Conservation (phyloP, 768 basidiomycete species). For the Leucocoprinus birnbaumii region DNA sequence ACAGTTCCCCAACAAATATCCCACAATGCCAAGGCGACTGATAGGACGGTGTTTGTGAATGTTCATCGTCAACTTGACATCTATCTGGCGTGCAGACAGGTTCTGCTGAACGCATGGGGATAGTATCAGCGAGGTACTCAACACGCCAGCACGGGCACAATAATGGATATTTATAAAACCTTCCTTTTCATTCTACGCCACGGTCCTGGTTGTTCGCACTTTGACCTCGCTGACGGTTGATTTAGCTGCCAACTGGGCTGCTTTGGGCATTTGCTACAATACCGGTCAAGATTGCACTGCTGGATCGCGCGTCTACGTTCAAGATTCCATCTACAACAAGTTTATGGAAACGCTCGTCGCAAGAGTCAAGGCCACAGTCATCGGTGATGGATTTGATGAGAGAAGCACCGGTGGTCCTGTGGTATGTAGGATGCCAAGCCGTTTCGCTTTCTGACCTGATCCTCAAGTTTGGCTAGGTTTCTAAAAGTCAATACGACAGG, state of each 20-base stretch:
- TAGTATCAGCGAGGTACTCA: background rate
- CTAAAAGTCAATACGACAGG: conserved; percentile 81
- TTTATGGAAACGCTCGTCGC: conserved; percentile 66
- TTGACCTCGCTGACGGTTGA: conserved; percentile 4
- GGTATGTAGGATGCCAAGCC: conserved; percentile 39
- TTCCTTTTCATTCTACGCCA: background rate
- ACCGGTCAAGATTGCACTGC: conserved; percentile 94
- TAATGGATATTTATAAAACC: conserved; percentile 6
- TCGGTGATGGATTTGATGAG: conserved; percentile 83
- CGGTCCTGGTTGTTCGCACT: background rate
- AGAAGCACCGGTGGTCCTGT: conserved; percentile 78
- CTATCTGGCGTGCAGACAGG: background rate
- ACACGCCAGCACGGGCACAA: background rate
- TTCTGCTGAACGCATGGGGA: background rate
- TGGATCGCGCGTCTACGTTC: conserved; percentile 87
- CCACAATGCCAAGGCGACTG: too few species aligned
- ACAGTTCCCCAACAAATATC: background rate
- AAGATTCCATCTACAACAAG: conserved; percentile 83
- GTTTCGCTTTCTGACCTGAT: background rate
- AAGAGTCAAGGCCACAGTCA: conserved; percentile 65
- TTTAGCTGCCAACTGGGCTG: conserved; percentile 80
- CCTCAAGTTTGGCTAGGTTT: conserved; percentile 46
- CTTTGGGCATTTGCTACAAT: conserved; percentile 84
- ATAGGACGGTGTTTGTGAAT: too few species aligned
- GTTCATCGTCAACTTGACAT: background rate